Evolutionary conservation across 208 protist genomes (phyloP).

Genomic region (Wallacemonas sp.): DNA sequence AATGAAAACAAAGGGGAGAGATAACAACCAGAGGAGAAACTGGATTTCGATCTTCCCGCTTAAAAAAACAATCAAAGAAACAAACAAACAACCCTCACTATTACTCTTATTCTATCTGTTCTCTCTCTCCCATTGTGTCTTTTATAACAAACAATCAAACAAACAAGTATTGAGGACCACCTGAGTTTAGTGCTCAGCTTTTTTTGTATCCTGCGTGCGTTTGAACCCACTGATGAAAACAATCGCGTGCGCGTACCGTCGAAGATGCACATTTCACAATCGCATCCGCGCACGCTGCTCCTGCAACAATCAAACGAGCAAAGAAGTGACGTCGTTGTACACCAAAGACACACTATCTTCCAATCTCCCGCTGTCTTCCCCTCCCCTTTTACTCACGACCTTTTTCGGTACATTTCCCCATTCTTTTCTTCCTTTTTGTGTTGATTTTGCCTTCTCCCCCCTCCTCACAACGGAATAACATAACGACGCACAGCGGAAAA

Average conservation of each 20-base stretch:
- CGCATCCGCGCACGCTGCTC: too few relatives aligned
- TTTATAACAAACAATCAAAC: conserved; percentile 4
- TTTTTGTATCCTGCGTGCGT: too few relatives aligned
- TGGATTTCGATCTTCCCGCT: too few relatives aligned
- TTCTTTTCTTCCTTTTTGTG: conserved; percentile 9
- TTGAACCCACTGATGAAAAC: too few relatives aligned
- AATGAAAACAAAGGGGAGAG: neutral
- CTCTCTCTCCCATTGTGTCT: conserved; percentile 15
- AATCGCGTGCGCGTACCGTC: too few relatives aligned
- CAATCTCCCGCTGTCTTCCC: neutral
- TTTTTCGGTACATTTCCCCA: neutral
- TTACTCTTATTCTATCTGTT: neutral
- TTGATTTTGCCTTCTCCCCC: neutral
- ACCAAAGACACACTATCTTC: too few relatives aligned
- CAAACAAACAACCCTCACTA: conserved; percentile 15
- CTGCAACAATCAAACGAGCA: too few relatives aligned
- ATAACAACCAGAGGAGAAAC: too few relatives aligned
- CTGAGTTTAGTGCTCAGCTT: too few relatives aligned
- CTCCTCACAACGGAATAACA: neutral
- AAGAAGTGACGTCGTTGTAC: too few relatives aligned
- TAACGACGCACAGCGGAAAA: too few relatives aligned
- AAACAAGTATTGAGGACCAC: neutral
- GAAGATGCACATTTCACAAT: too few relatives aligned
- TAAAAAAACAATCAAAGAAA: neutral
- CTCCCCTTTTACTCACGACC: neutral